Evolutionary conservation across 495 filamentous ascomycete species (phyloP).

Genomic region (Daldinia decipiens): DNA sequence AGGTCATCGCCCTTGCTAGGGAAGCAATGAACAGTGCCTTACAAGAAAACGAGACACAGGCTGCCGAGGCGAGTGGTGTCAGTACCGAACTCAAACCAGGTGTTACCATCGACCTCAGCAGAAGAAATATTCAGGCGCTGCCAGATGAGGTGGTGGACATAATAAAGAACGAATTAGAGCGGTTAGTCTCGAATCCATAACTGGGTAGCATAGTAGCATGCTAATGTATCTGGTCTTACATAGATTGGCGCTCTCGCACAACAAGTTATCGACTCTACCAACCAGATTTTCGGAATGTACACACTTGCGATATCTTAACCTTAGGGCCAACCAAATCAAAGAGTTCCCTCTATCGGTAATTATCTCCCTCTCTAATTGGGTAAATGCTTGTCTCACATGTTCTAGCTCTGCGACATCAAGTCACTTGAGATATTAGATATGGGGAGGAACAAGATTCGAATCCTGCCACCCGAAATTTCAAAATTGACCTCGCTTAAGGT

Average conservation of each 20-base stretch:
- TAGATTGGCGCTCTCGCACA: constrained; percentile 90
- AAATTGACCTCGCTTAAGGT: constrained; percentile 81
- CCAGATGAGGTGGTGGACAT: constrained; percentile 91
- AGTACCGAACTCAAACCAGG: constrained; percentile 77
- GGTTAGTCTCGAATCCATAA: constrained; percentile 61
- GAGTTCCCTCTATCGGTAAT: constrained; percentile 88
- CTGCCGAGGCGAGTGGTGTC: constrained; percentile 73
- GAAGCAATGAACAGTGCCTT: constrained; percentile 74
- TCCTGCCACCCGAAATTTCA: constrained; percentile 80
- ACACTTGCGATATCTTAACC: constrained; percentile 93
- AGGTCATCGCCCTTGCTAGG: constrained; percentile 67
- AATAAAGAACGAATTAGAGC: constrained; percentile 91
- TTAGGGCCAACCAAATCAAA: constrained; percentile 84
- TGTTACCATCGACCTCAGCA: constrained; percentile 87
- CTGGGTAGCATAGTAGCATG: not conserved
- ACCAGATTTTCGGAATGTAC: constrained; percentile 85
- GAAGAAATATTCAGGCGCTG: constrained; percentile 80
- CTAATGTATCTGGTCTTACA: constrained; percentile 24
- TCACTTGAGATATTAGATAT: constrained; percentile 93
- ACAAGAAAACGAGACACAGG: constrained; percentile 73
- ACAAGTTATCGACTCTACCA: constrained; percentile 81
- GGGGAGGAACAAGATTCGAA: constrained; percentile 81
- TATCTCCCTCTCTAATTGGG: constrained; percentile 33
- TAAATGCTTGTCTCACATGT: constrained; percentile 31
- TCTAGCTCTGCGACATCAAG: constrained; percentile 76